Percentiles rank a stretch among this genome's conserved stretches.
Evolutionary conservation across 306 rosid genomes (phyloP).

Genomic region (Senna siamea): DNA sequence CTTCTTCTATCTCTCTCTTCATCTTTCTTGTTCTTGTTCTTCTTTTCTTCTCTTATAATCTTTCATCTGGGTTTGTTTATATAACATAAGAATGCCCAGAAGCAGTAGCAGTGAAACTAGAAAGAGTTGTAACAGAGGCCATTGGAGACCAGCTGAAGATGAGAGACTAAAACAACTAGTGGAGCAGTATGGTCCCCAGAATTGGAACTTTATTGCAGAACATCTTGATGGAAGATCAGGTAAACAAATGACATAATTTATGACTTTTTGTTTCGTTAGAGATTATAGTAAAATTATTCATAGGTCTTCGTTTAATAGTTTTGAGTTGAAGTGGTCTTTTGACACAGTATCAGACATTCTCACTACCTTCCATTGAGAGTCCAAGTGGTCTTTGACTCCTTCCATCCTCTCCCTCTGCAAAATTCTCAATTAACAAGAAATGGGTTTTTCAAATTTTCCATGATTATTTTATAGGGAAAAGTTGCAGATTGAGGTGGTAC

Average conservation of each 20-base stretch:
- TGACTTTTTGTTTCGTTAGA: background rate
- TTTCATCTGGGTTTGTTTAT: background rate
- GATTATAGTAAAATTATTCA: background rate
- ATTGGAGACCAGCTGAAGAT: constrained; percentile 68
- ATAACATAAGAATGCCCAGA: constrained; percentile 44
- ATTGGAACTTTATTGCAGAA: constrained; percentile 69
- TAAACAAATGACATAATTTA: background rate
- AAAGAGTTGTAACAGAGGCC: constrained; percentile 57
- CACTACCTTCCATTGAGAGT: no score
- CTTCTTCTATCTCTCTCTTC: background rate
- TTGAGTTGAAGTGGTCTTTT: no score
- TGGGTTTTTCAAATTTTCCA: constrained; percentile 5
- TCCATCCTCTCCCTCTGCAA: background rate
- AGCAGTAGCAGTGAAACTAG: constrained; percentile 32
- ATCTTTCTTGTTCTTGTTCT: no score
- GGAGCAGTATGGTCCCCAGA: constrained; percentile 58
- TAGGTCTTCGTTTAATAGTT: no score
- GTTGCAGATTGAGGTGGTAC: constrained; percentile 79
- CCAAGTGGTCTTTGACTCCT: no score
- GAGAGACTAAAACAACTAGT: constrained; percentile 54
- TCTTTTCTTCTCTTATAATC: background rate
- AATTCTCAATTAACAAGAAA: constrained; percentile 16
- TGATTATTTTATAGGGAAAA: constrained; percentile 52
- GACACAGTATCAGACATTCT: no score
- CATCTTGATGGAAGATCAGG: constrained; percentile 70